A percentile compares a stretch with the other conserved stretches of the same genome.
Conservation (phyloP, 495 filamentous ascomycete species). For the Penicillium atrosanguineum region DNA sequence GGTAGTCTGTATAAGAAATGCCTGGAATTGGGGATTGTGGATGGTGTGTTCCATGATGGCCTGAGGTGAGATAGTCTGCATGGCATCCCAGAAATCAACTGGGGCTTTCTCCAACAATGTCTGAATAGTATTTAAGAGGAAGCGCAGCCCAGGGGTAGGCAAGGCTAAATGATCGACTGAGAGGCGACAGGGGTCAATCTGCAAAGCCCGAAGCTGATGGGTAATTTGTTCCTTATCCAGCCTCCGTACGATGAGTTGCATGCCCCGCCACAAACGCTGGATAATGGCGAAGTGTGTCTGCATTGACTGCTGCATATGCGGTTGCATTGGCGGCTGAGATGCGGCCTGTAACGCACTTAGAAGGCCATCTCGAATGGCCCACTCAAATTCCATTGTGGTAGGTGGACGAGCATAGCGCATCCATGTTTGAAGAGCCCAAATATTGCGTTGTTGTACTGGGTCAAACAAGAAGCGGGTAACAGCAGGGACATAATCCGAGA, state of each 20-base stretch:
- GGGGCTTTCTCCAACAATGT: constrained; percentile 69
- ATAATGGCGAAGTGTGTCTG: constrained; percentile 38
- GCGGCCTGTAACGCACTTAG: constrained; percentile 34
- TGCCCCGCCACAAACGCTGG: constrained; percentile 70
- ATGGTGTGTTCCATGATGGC: constrained; percentile 75
- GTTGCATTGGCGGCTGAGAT: constrained; percentile 46
- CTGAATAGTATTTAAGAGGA: constrained; percentile 63
- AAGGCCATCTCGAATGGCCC: constrained; percentile 71
- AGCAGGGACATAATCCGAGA: constrained; percentile 69
- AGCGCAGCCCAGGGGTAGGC: constrained; percentile 55
- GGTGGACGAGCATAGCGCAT: constrained; percentile 55
- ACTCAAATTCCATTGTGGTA: constrained; percentile 71
- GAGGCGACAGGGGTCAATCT: constrained; percentile 73
- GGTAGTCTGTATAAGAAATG: constrained; percentile 55
- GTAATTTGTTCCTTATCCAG: constrained; percentile 74
- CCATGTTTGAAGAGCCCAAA: constrained; percentile 71
- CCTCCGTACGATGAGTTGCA: constrained; percentile 64
- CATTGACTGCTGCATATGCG: constrained; percentile 37
- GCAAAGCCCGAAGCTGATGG: constrained; percentile 72
- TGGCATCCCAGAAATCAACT: constrained; percentile 80
- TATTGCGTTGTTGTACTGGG: constrained; percentile 50
- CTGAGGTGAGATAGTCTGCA: constrained; percentile 71
- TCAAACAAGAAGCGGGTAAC: constrained; percentile 81
- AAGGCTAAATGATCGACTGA: constrained; percentile 71
- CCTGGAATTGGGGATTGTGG: constrained; percentile 63